phyloP scores from a whole-genome alignment of 306 rosid genomes.

The Gillenia trifoliata region DNA sequence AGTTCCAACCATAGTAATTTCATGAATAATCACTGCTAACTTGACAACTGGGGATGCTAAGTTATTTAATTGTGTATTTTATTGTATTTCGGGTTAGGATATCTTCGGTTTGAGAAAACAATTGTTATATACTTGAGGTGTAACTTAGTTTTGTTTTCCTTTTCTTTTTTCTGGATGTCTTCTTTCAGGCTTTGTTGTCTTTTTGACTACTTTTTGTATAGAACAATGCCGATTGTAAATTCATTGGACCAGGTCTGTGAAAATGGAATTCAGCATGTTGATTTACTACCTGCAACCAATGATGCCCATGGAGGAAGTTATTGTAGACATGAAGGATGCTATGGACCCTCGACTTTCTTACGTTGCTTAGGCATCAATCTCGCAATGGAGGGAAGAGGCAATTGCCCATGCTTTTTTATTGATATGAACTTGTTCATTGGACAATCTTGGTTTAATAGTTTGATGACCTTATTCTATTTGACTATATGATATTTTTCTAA shows the following conservation, averaged over 20 bases:
- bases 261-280: conserved; percentile 35
- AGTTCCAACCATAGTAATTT: background rate
- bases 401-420: background rate
- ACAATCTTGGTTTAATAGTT: background rate
- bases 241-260: conserved; percentile 8
- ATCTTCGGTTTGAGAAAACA: background rate
- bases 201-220: background rate
- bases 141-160: background rate
- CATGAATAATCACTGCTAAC: background rate
- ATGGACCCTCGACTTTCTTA: conserved; percentile 47
- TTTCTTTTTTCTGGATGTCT: background rate
- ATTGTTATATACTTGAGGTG: background rate
- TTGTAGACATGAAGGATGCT: conserved; percentile 50
- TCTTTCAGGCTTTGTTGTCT: background rate
- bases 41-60: background rate
- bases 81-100: background rate
- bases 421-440: background rate
- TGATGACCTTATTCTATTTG: background rate
- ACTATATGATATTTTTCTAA: background rate
- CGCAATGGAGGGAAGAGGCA: conserved; percentile 78
- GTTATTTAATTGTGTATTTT: background rate
- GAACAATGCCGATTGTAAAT: background rate
- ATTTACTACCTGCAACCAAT: conserved; percentile 41
- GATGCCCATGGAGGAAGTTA: conserved; percentile 72
- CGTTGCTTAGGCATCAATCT: conserved; percentile 59